Evolutionary conservation across 2,329 filamentous ascomycete species (phyloP).

Genomic region (Curvularia eragrostidis): DNA sequence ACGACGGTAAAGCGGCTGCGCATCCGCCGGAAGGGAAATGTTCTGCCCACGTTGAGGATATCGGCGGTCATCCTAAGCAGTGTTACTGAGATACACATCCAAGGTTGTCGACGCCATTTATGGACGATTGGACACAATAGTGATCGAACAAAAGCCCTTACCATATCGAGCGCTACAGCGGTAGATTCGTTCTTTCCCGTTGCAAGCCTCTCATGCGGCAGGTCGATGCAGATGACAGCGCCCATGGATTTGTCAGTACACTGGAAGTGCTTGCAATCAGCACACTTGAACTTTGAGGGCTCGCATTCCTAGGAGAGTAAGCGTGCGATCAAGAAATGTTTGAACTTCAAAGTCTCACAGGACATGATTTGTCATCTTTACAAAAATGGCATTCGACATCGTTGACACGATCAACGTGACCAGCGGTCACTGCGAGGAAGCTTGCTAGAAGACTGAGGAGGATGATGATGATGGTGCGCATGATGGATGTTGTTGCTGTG

Average conservation of each 20-base stretch:
- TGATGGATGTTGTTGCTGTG: constrained; percentile 2
- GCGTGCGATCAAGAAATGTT: no score
- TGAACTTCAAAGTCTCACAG: no score
- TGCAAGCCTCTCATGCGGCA: not conserved
- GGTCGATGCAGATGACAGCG: no score
- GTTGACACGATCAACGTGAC: not conserved
- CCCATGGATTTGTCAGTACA: no score
- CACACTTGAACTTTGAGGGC: no score
- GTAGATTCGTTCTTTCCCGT: not conserved
- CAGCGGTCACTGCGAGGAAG: constrained; percentile 13
- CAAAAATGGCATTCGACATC: no score
- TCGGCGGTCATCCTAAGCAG: not conserved
- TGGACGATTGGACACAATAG: no score
- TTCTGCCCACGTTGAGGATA: not conserved
- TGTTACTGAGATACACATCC: not conserved
- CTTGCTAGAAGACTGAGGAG: constrained; percentile 16
- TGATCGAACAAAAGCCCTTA: not conserved
- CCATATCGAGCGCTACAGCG: not conserved
- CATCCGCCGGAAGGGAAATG: not conserved
- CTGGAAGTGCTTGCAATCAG: no score
- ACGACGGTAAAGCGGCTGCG: not conserved
- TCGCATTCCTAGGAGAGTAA: no score
- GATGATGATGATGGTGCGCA: constrained; percentile 17
- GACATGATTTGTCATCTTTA: no score
- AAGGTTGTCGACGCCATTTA: not conserved